Evolutionary conservation across 2,329 filamentous ascomycete species (phyloP).

Genomic region (Elsinoe ampelina): DNA sequence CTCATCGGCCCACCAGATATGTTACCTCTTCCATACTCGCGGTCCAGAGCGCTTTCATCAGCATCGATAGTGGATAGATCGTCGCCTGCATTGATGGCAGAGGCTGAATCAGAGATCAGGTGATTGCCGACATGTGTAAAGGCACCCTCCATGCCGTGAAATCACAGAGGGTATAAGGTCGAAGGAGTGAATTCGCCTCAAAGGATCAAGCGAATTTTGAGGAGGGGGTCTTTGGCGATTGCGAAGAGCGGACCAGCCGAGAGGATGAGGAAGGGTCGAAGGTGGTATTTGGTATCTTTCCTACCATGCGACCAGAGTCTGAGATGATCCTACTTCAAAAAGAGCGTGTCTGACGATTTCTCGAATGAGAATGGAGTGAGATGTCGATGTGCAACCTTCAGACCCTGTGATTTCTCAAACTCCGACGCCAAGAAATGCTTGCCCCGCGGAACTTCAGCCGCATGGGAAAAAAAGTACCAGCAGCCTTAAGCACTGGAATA

Average conservation of each 20-base stretch:
- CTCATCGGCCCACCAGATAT: constrained; percentile 51
- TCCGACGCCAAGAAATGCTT: not conserved
- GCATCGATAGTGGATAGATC: constrained; percentile 43
- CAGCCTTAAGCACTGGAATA: not conserved
- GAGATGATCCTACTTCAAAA: not conserved
- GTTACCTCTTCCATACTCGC: constrained; percentile 47
- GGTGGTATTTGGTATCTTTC: not conserved
- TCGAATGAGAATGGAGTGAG: not conserved
- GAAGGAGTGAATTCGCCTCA: not conserved
- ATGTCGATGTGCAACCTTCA: constrained; percentile 1
- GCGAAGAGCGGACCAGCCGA: constrained; percentile 8
- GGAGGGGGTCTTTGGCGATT: not conserved
- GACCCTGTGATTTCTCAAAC: constrained; percentile 1
- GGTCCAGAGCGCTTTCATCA: constrained; percentile 73
- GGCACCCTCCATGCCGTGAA: constrained; percentile 62
- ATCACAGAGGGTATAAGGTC: not conserved
- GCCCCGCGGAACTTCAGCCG: not conserved
- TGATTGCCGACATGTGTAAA: constrained; percentile 85
- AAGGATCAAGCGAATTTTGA: not conserved
- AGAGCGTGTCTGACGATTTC: not conserved
- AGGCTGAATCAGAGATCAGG: constrained; percentile 71
- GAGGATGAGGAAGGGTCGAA: not conserved
- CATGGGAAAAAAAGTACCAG: constrained; percentile 2
- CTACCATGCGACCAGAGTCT: constrained; percentile 3
- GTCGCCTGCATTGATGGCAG: constrained; percentile 77